Evolutionary conservation across 176 grass and related monocot species (phyloP), one percentile per base, ranked within the genome.

Genomic region (Rhynchospora tenuis): DNA sequence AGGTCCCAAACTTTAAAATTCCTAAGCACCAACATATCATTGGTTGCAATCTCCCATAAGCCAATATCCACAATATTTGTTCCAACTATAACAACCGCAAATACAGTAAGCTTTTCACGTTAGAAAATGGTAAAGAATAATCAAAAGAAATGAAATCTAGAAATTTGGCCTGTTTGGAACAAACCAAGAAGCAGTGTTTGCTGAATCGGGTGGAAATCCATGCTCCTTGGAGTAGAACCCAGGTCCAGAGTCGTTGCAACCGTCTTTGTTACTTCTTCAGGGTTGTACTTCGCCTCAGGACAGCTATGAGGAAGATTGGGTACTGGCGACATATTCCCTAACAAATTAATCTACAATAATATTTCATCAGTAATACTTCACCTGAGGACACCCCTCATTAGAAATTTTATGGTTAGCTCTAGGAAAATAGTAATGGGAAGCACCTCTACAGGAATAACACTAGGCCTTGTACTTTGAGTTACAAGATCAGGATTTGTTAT

Each of bases 1-100:
- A 97, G 82, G 12, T 97, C 91, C 94, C 94, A 97, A 80, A 97
- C 94, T 83, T 97, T 94, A 73, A 97, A 97, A 59, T 89, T 94
- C 80, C 85, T 94, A 73, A 87, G 52, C 74, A 83, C 48, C 51
- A 94, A 89, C 86, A 85, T 90, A 22, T 97, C 89, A 78, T 89
- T 94, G 45, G 85, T 87, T 62, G 89, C 94, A 70, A 97, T 91
- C 87, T 97, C 94, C 94, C 94, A 97, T 54, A 97, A 82, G 83
- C 90, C 94, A 86, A 97, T 92, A 72, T 97, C 94, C 71, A 89
- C 94, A 76, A 97, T 84, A 87, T 94, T 94, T 38, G 94, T 97
- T 82, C 94, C 94, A 89, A 97, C 94, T 97, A 83, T 54, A 92
- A 66, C 7, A 69, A 55, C 64, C 61, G 46, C 17, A 73, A 87